Evolutionary conservation across 768 basidiomycete species (phyloP).

Genomic region (Lactifluus echinatus): DNA sequence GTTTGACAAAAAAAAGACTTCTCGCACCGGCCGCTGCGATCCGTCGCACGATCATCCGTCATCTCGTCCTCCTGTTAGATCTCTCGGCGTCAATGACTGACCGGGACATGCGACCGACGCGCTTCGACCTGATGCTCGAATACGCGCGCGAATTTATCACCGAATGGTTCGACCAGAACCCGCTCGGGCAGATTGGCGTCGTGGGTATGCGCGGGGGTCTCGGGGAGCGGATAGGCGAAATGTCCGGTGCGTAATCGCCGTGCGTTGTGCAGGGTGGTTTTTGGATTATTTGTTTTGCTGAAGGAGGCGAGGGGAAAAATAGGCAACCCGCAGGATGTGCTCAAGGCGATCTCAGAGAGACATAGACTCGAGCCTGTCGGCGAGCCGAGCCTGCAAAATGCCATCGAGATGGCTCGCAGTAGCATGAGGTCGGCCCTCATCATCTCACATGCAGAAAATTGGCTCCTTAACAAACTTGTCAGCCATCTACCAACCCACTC

Average conservation of each 20-base stretch:
- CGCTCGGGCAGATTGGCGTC: conserved; percentile 91
- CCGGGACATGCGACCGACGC: conserved; percentile 90
- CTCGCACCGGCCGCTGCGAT: conserved; percentile 80
- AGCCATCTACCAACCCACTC: conserved; percentile 98
- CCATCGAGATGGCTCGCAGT: conserved; percentile 91
- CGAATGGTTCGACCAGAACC: conserved; percentile 99
- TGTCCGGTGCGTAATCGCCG: conserved; percentile 66
- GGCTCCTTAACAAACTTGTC: not conserved
- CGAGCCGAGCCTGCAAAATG: conserved; percentile 94
- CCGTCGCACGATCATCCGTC: conserved; percentile 92
- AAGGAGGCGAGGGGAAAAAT: not conserved
- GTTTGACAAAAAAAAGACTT: conserved; percentile 36
- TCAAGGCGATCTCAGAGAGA: conserved; percentile 75
- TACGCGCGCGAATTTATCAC: conserved; percentile 86
- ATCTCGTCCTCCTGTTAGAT: conserved; percentile 88
- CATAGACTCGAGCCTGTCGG: conserved; percentile 84
- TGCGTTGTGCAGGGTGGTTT: not conserved
- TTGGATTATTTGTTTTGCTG: not conserved
- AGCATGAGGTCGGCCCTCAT: conserved; percentile 66
- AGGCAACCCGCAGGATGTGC: conserved; percentile 97
- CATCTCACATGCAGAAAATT: too few species aligned
- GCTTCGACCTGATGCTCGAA: conserved; percentile 85
- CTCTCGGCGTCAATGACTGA: conserved; percentile 89
- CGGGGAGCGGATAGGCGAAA: conserved; percentile 83
- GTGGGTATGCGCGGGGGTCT: conserved; percentile 89